Percentiles rank a stretch among this genome's conserved stretches.
Evolutionary conservation across 352 stramenopile species (phyloP).

Genomic region (Globisporangium takayamanum): DNA sequence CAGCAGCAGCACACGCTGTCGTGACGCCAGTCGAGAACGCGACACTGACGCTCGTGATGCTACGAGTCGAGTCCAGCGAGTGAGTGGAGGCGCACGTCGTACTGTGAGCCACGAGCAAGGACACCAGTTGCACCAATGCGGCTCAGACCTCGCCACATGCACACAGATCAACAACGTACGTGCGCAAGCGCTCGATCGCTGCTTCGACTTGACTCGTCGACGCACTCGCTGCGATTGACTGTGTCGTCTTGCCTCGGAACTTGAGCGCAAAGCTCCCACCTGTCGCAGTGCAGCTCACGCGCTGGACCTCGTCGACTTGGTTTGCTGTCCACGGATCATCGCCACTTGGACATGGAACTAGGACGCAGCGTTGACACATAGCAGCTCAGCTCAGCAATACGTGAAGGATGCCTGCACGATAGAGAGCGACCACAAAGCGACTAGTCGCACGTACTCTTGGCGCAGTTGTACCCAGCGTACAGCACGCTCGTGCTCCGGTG

Average conservation of each 20-base stretch:
- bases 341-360: constrained; percentile 69
- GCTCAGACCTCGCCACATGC: too few species aligned
- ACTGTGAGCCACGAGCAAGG: not conserved
- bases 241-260: constrained; percentile 69
- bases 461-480: constrained; percentile 77
- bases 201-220: constrained; percentile 20
- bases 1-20: constrained; percentile 31
- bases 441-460: constrained; percentile 26
- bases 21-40: constrained; percentile 24
- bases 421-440: not conserved
- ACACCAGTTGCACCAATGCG: too few species aligned
- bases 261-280: constrained; percentile 71
- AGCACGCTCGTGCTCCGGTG: constrained; percentile 39
- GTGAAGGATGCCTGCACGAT: not conserved
- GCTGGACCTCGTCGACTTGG: constrained; percentile 76
- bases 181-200: constrained; percentile 48
- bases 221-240: constrained; percentile 24
- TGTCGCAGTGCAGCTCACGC: constrained; percentile 51
- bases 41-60: constrained; percentile 45
- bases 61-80: constrained; percentile 13
- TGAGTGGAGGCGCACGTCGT: not conserved
- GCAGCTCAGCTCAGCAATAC: not conserved
- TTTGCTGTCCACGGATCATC: constrained; percentile 84
- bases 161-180: constrained; percentile 20
- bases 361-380: not conserved